These are phyloP conservation scores for Podaxis mareebaensis DNA, from an alignment of 768 basidiomycete species.

Conservation along the genomic window DNA sequence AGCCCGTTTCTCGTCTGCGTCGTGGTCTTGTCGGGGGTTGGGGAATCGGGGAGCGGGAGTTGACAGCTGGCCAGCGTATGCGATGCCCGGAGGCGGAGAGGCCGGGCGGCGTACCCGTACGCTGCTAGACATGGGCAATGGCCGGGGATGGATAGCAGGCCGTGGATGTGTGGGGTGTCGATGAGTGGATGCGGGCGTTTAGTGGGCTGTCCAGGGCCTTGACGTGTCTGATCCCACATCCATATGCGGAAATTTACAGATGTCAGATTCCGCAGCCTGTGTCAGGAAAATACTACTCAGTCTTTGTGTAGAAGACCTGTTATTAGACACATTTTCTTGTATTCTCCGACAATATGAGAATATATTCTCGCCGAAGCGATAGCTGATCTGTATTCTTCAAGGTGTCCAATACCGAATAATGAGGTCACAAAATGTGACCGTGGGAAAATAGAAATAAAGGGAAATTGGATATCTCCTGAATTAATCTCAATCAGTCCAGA, in stretches of 20 bases:
- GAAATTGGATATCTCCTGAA: not conserved
- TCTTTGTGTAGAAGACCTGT: too few relatives aligned
- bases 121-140: conserved; percentile 20
- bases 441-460: conserved; percentile 4
- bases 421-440: conserved; percentile 4
- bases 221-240: conserved; percentile 8
- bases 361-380: too few relatives aligned
- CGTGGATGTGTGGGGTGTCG: not conserved
- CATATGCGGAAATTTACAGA: not conserved
- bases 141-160: not conserved
- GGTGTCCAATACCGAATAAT: too few relatives aligned
- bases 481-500: conserved; percentile 8
- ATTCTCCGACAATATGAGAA: too few relatives aligned
- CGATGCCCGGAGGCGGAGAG: conserved; percentile 55
- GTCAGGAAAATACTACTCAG: not conserved
- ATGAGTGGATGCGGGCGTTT: not conserved
- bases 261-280: not conserved
- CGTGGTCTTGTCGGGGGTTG: conserved; percentile 62
- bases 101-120: conserved; percentile 71
- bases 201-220: not conserved
- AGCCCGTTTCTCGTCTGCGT: conserved; percentile 71
- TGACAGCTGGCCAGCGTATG: conserved; percentile 30
- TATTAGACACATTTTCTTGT: too few relatives aligned
- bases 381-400: too few relatives aligned
- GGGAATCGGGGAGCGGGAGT: conserved; percentile 59